phyloP scores from a whole-genome alignment of 257 asterid species.

The Ligustrum vulgare region DNA sequence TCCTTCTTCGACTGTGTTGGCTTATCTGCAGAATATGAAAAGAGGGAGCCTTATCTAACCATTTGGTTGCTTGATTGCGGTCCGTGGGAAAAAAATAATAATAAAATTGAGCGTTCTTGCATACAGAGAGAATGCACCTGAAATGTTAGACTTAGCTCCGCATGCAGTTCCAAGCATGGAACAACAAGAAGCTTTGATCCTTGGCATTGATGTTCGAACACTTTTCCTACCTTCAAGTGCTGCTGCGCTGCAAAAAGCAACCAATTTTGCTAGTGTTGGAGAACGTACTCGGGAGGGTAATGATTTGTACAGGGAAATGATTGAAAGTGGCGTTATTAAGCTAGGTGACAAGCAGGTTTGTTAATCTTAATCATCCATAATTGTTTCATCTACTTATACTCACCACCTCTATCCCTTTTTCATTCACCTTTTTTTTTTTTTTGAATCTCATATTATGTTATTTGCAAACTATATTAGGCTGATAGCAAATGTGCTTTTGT shows the following conservation, averaged over 20 bases:
- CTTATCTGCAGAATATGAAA: constrained; percentile 68
- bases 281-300: too few species aligned
- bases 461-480: too few species aligned
- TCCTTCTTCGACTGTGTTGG: constrained; percentile 55
- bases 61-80: constrained; percentile 66
- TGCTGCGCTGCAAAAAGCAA: constrained; percentile 66
- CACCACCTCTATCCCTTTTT: too few species aligned
- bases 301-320: constrained; percentile 37
- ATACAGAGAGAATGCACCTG: constrained; percentile 61
- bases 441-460: too few species aligned
- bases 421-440: too few species aligned
- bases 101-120: constrained; percentile 54
- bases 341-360: too few species aligned
- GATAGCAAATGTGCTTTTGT: too few species aligned
- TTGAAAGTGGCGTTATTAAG: constrained; percentile 51
- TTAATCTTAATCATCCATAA: too few species aligned
- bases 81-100: constrained; percentile 36
- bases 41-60: constrained; percentile 75
- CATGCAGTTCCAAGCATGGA: constrained; percentile 68
- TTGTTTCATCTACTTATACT: too few species aligned
- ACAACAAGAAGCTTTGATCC: constrained; percentile 45
- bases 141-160: constrained; percentile 60
- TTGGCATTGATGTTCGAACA: constrained; percentile 59
- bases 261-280: constrained; percentile 25
- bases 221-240: constrained; percentile 58